A percentile compares a stretch with the other conserved stretches of the same genome.
These are phyloP conservation scores for Begonia fuchsioides DNA, from an alignment of 306 rosid species.

Conservation along the genomic window DNA sequence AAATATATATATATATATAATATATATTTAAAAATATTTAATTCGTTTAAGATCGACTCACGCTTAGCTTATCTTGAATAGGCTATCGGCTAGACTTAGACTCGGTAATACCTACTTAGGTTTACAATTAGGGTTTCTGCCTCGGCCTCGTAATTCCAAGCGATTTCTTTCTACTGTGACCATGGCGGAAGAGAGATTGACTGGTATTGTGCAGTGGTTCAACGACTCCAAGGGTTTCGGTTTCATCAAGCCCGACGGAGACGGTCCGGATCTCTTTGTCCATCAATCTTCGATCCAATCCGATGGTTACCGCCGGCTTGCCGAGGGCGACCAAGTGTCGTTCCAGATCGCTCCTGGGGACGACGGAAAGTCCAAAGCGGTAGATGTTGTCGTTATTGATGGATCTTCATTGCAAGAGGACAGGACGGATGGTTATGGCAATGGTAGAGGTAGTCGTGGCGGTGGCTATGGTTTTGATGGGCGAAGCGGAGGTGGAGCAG, in stretches of 20 bases:
- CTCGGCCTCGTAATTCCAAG: constrained; percentile 1
- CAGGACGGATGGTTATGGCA: constrained; percentile 12
- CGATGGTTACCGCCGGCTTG: constrained; percentile 62
- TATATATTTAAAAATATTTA: too few species aligned
- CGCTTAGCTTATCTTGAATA: too few species aligned
- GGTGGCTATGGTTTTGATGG: constrained; percentile 34
- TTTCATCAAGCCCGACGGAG: constrained; percentile 73
- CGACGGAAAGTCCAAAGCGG: constrained; percentile 58
- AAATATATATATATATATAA: too few species aligned
- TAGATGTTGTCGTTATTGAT: constrained; percentile 56
- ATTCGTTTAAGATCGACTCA: too few species aligned
- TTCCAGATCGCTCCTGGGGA: constrained; percentile 42
- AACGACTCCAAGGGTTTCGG: constrained; percentile 66
- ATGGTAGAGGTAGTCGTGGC: constrained; percentile 16
- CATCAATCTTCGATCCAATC: constrained; percentile 79
- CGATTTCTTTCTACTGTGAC: constrained; percentile 1
- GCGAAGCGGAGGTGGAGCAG: constrained; percentile 35
- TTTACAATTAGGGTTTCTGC: too few species aligned
- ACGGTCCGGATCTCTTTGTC: constrained; percentile 64
- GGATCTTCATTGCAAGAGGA: constrained; percentile 39
- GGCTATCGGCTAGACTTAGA: too few species aligned
- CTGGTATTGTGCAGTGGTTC: constrained; percentile 77
- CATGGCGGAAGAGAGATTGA: constrained; percentile 65
- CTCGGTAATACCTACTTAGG: too few species aligned
- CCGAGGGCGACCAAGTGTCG: constrained; percentile 59